These are phyloP conservation scores for Euryodendron excelsum DNA, from an alignment of 148 eudicot species.

Conservation along the genomic window DNA sequence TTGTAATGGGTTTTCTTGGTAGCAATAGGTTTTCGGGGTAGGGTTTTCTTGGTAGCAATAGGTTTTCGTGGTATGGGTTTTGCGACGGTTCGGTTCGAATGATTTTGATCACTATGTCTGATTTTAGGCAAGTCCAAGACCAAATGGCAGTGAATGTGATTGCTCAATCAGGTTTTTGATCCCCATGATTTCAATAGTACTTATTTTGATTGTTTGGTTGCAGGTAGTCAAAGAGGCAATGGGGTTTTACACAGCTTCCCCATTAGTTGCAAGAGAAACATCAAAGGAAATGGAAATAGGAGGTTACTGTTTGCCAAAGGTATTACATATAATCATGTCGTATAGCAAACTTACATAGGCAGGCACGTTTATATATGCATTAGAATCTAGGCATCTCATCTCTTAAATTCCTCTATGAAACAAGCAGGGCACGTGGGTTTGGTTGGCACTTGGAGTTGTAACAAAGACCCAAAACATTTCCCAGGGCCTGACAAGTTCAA, in stretches of 20 bases:
- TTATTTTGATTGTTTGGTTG: neutral
- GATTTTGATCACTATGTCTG: neutral
- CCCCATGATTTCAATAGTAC: neutral
- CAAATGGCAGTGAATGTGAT: too few relatives aligned
- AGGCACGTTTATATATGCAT: too few relatives aligned
- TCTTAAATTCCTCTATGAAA: slow-evolving; percentile 1
- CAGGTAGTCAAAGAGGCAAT: slow-evolving; percentile 92
- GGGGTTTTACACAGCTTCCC: slow-evolving; percentile 85
- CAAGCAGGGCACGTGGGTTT: slow-evolving; percentile 90
- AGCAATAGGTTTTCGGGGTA: too few relatives aligned
- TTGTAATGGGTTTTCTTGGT: too few relatives aligned
- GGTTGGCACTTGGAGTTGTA: slow-evolving; percentile 89
- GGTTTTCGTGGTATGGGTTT: too few relatives aligned
- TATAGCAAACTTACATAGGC: neutral
- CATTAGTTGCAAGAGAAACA: slow-evolving; percentile 84
- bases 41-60: too few relatives aligned
- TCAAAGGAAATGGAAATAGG: slow-evolving; percentile 67
- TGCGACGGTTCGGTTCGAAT: too few relatives aligned
- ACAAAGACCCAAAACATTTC: slow-evolving; percentile 84
- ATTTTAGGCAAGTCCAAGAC: too few relatives aligned
- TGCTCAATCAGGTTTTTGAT: too few relatives aligned
- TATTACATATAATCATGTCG: slow-evolving; percentile 8
- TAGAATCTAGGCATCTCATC: neutral
- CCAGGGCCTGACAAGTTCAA: slow-evolving; percentile 80
- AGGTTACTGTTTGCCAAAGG: slow-evolving; percentile 84